Evolutionary conservation across 768 basidiomycete species (phyloP).

Genomic region (Phallus indusiatus): DNA sequence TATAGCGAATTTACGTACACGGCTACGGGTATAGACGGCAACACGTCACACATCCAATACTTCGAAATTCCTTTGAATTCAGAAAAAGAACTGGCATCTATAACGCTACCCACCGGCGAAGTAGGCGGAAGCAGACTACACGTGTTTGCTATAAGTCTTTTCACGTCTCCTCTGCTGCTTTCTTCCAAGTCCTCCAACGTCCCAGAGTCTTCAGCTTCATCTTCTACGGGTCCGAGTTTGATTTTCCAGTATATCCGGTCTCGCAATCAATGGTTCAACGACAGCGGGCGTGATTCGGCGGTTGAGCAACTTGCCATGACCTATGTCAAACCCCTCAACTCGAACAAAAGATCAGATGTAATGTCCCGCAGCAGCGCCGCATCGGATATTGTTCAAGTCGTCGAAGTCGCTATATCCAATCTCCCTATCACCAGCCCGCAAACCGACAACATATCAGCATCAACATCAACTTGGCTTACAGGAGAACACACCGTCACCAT

Average conservation of each 20-base stretch:
- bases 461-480: conserved; percentile 22
- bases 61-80: conserved; percentile 31
- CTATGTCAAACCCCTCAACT: conserved; percentile 30
- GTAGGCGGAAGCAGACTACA: conserved; percentile 26
- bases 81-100: conserved; percentile 29
- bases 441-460: too few species aligned
- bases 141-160: conserved; percentile 16
- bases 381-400: conserved; percentile 32
- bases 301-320: not conserved
- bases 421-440: conserved; percentile 28
- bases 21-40: conserved; percentile 28
- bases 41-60: conserved; percentile 36
- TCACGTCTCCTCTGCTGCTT: conserved; percentile 23
- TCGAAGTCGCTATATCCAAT: conserved; percentile 46
- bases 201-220: too few species aligned
- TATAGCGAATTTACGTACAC: conserved; percentile 27
- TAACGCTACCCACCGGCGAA: conserved; percentile 31
- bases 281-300: conserved; percentile 1
- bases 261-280: conserved; percentile 3
- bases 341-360: conserved; percentile 36
- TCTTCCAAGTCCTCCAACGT: conserved; percentile 15
- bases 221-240: conserved; percentile 11
- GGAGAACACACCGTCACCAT: conserved; percentile 12
- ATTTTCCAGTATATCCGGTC: conserved; percentile 14
- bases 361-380: too few species aligned